Percentiles rank a stretch among this genome's conserved stretches.
Conservation (phyloP, 1,139 yeast species). For the Nakaseomyces nivariensis region DNA sequence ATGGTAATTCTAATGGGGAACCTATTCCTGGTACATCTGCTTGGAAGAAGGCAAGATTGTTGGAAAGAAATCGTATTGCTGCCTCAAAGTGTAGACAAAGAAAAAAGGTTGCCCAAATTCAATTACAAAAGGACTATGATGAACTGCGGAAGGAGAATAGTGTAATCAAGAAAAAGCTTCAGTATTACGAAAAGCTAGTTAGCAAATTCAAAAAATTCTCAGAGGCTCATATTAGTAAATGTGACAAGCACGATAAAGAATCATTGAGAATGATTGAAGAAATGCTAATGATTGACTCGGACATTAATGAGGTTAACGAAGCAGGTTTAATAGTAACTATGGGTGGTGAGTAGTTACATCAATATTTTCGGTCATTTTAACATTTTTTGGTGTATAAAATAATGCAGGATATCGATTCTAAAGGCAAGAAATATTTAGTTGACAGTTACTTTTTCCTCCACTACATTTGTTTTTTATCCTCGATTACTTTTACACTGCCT, state of each 20-base stretch:
- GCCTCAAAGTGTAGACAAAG: slow-evolving; percentile 71
- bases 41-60: slow-evolving; percentile 61
- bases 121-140: slow-evolving; percentile 48
- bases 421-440: too few species aligned
- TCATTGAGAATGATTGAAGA: slow-evolving; percentile 27
- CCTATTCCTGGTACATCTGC: slow-evolving; percentile 74
- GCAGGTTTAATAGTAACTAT: slow-evolving; percentile 19
- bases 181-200: slow-evolving; percentile 28
- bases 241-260: slow-evolving; percentile 17
- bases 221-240: slow-evolving; percentile 23
- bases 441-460: too few species aligned
- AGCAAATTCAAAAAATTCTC: slow-evolving; percentile 26
- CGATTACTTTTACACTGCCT: too few species aligned
- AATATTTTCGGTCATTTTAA: background rate
- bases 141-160: slow-evolving; percentile 39
- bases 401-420: too few species aligned
- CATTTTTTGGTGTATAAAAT: too few species aligned
- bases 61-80: slow-evolving; percentile 64
- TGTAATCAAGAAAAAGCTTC: slow-evolving; percentile 34
- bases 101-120: slow-evolving; percentile 60
- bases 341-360: slow-evolving; percentile 6
- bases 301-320: slow-evolving; percentile 23
- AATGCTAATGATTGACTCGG: slow-evolving; percentile 28
- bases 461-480: too few species aligned
- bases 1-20: slow-evolving; percentile 32